A percentile compares a stretch with the other conserved stretches of the same genome.
Evolutionary conservation across 257 asterid species (phyloP).

Genomic region (Plectranthus barbatus): DNA sequence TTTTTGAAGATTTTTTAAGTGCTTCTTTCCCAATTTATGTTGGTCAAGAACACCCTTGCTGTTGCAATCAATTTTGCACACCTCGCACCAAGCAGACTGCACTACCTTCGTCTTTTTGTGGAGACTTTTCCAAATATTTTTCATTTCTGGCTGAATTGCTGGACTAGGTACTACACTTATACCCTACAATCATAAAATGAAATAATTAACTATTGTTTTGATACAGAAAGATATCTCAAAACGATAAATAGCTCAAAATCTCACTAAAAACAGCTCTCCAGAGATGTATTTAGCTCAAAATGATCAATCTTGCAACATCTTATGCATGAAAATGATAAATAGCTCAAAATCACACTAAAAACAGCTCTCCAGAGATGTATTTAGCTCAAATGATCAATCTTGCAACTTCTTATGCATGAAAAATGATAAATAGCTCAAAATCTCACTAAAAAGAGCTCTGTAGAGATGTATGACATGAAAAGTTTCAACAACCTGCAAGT

Average conservation of each 20-base stretch:
- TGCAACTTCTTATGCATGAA: neutral
- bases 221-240: neutral
- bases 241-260: neutral
- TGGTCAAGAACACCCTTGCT: conserved; percentile 48
- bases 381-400: neutral
- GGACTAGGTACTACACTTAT: conserved; percentile 17
- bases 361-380: too few relatives aligned
- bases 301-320: neutral
- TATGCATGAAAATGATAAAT: neutral
- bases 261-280: neutral
- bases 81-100: conserved; percentile 62
- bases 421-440: too few relatives aligned
- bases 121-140: conserved; percentile 13
- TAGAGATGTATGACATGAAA: neutral
- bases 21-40: conserved; percentile 62
- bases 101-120: conserved; percentile 41
- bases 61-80: conserved; percentile 55
- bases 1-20: conserved; percentile 50
- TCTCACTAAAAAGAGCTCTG: neutral
- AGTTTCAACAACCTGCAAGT: neutral
- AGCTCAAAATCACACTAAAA: neutral
- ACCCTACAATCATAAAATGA: conserved; percentile 20
- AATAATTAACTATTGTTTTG: neutral
- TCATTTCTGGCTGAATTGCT: conserved; percentile 15
- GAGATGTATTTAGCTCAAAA: neutral